Evolutionary conservation across 1,284 basidiomycete species (phyloP), one percentile per base, ranked within the genome.

Genomic region (Moniliella sp.): DNA sequence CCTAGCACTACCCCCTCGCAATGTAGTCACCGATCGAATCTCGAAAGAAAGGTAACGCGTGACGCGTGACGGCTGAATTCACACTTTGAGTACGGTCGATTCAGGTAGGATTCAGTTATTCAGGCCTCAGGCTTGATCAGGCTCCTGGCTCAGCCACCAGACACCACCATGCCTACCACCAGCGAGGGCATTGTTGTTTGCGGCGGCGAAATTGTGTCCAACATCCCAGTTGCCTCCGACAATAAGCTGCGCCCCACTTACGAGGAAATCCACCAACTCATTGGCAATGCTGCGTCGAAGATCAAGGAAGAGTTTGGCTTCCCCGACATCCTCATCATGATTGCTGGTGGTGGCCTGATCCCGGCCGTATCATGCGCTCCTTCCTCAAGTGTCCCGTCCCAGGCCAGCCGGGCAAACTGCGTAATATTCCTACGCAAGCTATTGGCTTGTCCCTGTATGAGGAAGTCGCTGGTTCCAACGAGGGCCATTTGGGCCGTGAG

Each of bases 351-450:
- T 18, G 57, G 57, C 18, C 49, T 59, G 37, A 54, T 53, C 41
- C 57, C 0, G 57, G 54, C 4, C 50, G 57, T 19, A 51, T 59
- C 13, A 43, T 59, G 11, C 48, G 57, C 17, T 57, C 57, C 8
- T 59, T 57, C 38, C 39, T 59, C 30, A 57, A 56, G 47, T 42
- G 43, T 36, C 45, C 43, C 14, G 46, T 43, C 9, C 34, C 36
- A 11, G 35, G 45, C 18, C 47, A 54, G 25, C 43, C 51, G 1
- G 26, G 27, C 3, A n/a, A 15, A 8, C n/a, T n/a, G n/a, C 50
- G 55, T 39, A 57, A 57, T 39, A 43, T 59, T 16, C 57, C 57
- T 13, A 59, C 57, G 39, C 52, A 56, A 40, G 57, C 54, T 8
- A 55, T 59, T 35, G 54, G 54, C 25, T 42, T 59, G 31, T 49